Evolutionary conservation across 2,329 filamentous ascomycete species (phyloP).

Genomic region (Sporothrix mexicana): DNA sequence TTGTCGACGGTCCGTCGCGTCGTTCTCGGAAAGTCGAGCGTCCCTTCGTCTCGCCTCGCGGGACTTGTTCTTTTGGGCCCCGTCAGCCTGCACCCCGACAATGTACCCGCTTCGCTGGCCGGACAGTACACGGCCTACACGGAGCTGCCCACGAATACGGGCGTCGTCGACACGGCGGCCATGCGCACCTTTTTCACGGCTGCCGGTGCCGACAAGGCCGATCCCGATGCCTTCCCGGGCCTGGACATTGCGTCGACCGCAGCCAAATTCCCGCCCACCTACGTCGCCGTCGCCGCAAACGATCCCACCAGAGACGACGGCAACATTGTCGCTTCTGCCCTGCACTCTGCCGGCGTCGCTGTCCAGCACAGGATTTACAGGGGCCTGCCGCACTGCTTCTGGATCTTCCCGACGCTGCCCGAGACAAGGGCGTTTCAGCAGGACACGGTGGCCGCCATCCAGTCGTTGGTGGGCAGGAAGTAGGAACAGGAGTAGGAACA

Average conservation of each 20-base stretch:
- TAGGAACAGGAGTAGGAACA: too few species aligned
- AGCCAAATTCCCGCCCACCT: slow-evolving; percentile 5
- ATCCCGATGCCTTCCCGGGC: background rate
- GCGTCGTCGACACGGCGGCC: background rate
- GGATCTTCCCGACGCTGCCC: slow-evolving; percentile 27
- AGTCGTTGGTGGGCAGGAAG: background rate
- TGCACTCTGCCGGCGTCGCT: background rate
- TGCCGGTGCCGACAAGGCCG: background rate
- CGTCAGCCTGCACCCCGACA: background rate
- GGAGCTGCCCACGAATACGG: background rate
- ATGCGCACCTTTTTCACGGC: background rate
- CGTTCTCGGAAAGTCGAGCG: slow-evolving; percentile 3
- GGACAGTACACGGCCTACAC: slow-evolving; percentile 1
- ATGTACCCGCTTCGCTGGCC: background rate
- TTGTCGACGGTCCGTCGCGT: background rate
- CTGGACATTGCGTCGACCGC: background rate
- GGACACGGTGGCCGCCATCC: slow-evolving; percentile 1
- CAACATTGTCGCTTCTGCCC: background rate
- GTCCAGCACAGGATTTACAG: background rate
- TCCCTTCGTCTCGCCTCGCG: background rate
- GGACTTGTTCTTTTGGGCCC: background rate
- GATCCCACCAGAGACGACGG: slow-evolving; percentile 14
- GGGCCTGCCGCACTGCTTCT: slow-evolving; percentile 27
- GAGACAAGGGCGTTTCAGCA: slow-evolving; percentile 9
- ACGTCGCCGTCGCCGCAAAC: background rate